Evolutionary conservation across 352 stramenopile species (phyloP), one percentile per base, ranked within the genome.

Genomic region (Pythium brassicae): DNA sequence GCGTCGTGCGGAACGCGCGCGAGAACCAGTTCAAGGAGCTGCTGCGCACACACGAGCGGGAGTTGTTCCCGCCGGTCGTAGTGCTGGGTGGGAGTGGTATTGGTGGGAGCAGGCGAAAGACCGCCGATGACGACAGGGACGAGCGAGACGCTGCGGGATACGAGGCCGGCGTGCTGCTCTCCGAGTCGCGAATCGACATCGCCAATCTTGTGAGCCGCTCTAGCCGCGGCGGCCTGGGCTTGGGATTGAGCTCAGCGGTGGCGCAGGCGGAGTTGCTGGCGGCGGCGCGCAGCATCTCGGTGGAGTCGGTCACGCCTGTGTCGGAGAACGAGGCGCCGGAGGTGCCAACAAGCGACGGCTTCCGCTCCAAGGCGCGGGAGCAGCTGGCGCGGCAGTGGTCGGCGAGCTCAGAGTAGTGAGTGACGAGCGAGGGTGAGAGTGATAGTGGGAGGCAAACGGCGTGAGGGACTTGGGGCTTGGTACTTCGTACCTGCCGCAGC

Each of bases 1-100:
- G 74, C 23, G 59, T 73, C 10, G 61, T 87, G 6, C 85, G 86
- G 74, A 71, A 66, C 23, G 63, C 69, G 3, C 65, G 76, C 19
- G 79, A 89, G 50, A 81, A 78, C 17, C 71, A 84, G 50, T 87
- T 89, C 50, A 89, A 89, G 57, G 63, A 67, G 51, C 35, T 89
- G 19, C 45, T 89, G 34, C 63, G 75, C 20, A 56, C 62, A 25
- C 71, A 82, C 43, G 79, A 89, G 57, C 52, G 68, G 14, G 63
- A 80, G 9, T 50, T 87, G 12, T 83, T 86, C 23, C 72, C 70
- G 57, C 56, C 58, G 26, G 1, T 10, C 11, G 10, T 29, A 35
- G 44, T 25, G 49, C n/a, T 37, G 35, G 22, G 25, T 2, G n/a
- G n/a, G n/a, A 50, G 43, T 34, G 27, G 48, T 6, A 2, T 12